Base-by-base conservation (phyloP, 768 basidiomycete species). In the Termitomyces sp. region DNA sequence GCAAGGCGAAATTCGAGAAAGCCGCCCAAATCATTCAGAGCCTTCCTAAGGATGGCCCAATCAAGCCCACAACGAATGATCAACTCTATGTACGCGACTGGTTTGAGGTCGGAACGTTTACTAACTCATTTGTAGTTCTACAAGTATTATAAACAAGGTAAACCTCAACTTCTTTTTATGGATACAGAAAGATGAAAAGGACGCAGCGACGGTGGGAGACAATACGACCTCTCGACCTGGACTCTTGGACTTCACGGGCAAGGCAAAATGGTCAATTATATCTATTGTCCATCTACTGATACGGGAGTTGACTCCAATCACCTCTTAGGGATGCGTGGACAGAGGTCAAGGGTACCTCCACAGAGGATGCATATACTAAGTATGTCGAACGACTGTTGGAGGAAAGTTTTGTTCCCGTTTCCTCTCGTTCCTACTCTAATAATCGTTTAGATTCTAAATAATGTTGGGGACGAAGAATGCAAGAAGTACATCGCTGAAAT, bases 111-210 rank as follows among this genome's bases (percentile, higher is more conserved):
- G 8, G 42, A 15, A 54, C 47, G 49, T 59, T 60, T 9, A 24
- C 52, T 51, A 34, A 59, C 60, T 58, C 60, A 45, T 31, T 55
- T 48, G 29, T 58, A 98, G 95, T 97, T 97, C 80, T 99, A 98
- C 80, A 81, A 80, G 64, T 84, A 87, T 72, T 98, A 79, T 83
- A 99, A 98, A 81, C 94, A 96, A 80, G 92, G 93, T 88, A 55
- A 46, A 22, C 29, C 12, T 15, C 31, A 39, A 16, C 7, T 56
- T 10, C 18, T 56, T 28, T 16, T 31, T 1, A 20, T 36, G 37
- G 4, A 18, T 55, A 36, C 26, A 22, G 26, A 31, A 20, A 22
- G 12, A 4, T 56, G 41, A 54, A 15, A 10, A 26, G 29, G 8
- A 34, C 15, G 16, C 39, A 94, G 93, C 83, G 46, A 92, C 78